A percentile compares a stretch with the other conserved stretches of the same genome.
These are phyloP conservation scores for Penicillium cataractarum DNA, from an alignment of 495 filamentous ascomycete genomes.

Conservation along the genomic window DNA sequence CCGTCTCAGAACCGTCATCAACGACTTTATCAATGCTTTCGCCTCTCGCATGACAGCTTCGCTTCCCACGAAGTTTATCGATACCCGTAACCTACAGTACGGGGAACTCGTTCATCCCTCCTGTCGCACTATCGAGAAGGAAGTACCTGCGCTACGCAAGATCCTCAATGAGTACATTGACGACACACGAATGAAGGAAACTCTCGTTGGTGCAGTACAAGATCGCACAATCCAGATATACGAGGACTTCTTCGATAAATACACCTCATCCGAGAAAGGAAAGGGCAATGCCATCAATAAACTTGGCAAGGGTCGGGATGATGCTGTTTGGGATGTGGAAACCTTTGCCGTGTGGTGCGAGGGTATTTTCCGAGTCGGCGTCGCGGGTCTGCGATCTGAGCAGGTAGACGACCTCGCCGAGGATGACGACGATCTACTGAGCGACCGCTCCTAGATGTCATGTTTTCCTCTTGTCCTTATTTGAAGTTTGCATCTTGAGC, in stretches of 20 bases:
- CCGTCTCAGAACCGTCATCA: constrained; percentile 74
- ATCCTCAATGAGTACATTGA: constrained; percentile 61
- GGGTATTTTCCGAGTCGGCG: constrained; percentile 58
- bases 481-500: constrained; percentile 19
- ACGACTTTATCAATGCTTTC: constrained; percentile 70
- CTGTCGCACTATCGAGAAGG: constrained; percentile 54
- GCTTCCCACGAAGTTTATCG: constrained; percentile 47
- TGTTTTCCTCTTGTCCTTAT: constrained; percentile 1
- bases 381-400: constrained; percentile 38
- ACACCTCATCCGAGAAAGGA: constrained; percentile 46
- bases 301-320: constrained; percentile 65
- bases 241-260: constrained; percentile 61
- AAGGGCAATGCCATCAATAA: constrained; percentile 51
- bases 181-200: constrained; percentile 63
- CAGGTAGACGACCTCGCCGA: constrained; percentile 37
- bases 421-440: constrained; percentile 37
- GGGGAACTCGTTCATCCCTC: constrained; percentile 45
- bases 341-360: constrained; percentile 64
- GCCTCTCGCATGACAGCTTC: constrained; percentile 59
- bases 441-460: constrained; percentile 23
- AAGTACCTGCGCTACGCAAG: constrained; percentile 55
- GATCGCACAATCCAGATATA: constrained; percentile 63
- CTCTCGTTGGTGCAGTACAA: constrained; percentile 62
- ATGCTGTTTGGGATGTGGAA: constrained; percentile 67
- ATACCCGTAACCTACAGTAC: constrained; percentile 40